phyloP scores from a whole-genome alignment of 2,329 filamentous ascomycete species.

The Colletotrichum australisinense region DNA sequence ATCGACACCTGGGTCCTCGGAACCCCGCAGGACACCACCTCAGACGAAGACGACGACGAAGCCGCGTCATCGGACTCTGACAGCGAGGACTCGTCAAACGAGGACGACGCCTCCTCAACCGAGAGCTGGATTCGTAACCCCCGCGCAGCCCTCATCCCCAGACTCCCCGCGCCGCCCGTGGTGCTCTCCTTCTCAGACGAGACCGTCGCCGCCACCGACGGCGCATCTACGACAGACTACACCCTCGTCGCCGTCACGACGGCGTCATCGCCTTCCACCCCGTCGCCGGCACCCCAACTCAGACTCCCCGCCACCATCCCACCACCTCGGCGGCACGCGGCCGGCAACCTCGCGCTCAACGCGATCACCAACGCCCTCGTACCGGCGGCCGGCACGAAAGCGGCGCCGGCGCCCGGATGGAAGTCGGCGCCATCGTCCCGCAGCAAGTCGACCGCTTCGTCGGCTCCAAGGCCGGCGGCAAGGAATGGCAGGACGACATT shows the following conservation, averaged over 20 bases:
- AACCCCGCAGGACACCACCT: conserved; percentile 48
- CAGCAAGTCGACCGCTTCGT: conserved; percentile 49
- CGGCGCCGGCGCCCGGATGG: conserved; percentile 66
- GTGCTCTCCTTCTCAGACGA: conserved; percentile 75
- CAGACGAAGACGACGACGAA: conserved; percentile 44
- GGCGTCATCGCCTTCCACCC: conserved; percentile 82
- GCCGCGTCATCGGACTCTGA: conserved; percentile 40
- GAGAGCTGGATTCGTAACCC: conserved; percentile 83
- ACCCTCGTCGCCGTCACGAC: conserved; percentile 65
- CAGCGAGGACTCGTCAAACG: conserved; percentile 43
- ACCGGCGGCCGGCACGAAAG: conserved; percentile 50
- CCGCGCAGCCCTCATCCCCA: conserved; percentile 75
- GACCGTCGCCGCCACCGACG: conserved; percentile 42
- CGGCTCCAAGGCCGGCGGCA: conserved; percentile 50
- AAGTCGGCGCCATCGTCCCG: conserved; percentile 56
- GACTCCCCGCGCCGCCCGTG: conserved; percentile 72
- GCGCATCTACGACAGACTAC: conserved; percentile 52
- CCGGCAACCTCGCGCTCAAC: no score
- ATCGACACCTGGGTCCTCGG: conserved; percentile 87
- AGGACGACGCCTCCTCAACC: conserved; percentile 49
- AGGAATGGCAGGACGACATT: conserved; percentile 45
- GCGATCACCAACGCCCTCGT: conserved; percentile 37
- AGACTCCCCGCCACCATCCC: conserved; percentile 82
- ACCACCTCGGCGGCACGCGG: no score
- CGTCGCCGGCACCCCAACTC: conserved; percentile 80